Percentiles rank a stretch among this genome's conserved stretches.
These are phyloP conservation scores for Phialophora verrucosa DNA, from an alignment of 2,329 filamentous ascomycete species.

Conservation along the genomic window DNA sequence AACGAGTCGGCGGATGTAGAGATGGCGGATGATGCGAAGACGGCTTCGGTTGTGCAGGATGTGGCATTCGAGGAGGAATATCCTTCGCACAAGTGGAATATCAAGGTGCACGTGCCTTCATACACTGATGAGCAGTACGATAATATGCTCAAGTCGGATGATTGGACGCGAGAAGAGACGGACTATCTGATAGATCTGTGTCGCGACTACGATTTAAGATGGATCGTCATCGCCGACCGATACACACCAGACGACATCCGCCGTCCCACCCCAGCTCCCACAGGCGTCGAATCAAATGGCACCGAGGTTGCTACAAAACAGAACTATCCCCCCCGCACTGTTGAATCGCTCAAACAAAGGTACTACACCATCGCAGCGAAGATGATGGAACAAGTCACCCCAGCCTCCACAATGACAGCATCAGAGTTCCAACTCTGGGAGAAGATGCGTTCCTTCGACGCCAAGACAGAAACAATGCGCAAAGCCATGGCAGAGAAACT, in stretches of 20 bases:
- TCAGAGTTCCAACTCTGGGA: conserved; percentile 83
- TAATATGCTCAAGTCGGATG: conserved; percentile 70
- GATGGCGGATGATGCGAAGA: conserved; percentile 40
- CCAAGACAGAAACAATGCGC: conserved; percentile 75
- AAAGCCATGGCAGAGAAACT: conserved; percentile 85
- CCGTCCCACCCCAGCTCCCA: conserved; percentile 12
- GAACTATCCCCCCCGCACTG: conserved; percentile 61
- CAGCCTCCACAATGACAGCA: conserved; percentile 83
- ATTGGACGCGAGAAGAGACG: conserved; percentile 93
- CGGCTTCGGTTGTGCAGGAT: conserved; percentile 42
- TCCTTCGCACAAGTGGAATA: conserved; percentile 84
- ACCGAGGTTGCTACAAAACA: conserved; percentile 37
- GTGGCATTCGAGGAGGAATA: conserved; percentile 54
- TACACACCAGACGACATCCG: conserved; percentile 67
- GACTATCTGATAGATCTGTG: conserved; percentile 83
- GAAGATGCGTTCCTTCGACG: conserved; percentile 84
- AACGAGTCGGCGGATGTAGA: conserved; percentile 42
- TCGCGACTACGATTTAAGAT: conserved; percentile 81
- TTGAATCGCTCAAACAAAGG: conserved; percentile 89
- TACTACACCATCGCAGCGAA: conserved; percentile 87
- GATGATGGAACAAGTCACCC: conserved; percentile 80
- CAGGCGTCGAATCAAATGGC: conserved; percentile 44
- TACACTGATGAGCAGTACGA: conserved; percentile 91
- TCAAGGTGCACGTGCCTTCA: conserved; percentile 74
- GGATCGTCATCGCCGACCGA: conserved; percentile 89